A percentile compares a stretch with the other conserved stretches of the same genome.
phyloP scores from a whole-genome alignment of 225 moss, liverwort and hornwort species.

The Antitrichia curtipendula region DNA sequence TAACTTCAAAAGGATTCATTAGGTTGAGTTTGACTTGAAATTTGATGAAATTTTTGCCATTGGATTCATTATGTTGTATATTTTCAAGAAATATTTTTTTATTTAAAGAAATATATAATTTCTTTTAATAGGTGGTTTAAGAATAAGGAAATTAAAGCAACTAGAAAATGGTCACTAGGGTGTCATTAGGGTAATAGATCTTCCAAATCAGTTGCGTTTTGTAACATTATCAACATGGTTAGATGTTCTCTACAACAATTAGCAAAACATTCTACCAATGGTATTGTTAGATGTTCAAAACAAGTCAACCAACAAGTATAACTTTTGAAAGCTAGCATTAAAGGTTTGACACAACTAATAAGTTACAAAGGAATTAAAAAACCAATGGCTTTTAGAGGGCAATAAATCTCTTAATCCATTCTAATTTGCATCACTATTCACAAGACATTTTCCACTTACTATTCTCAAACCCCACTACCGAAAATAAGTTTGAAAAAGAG shows the following conservation, averaged over 20 bases:
- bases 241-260: not conserved
- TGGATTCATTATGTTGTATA: not conserved
- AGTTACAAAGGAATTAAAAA: not conserved
- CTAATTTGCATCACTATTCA: not conserved
- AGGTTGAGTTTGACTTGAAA: not conserved
- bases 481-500: not conserved
- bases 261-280: not conserved
- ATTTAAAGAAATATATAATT: not conserved
- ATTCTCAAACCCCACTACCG: rapidly evolving
- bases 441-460: not conserved
- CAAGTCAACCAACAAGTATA: not conserved
- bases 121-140: rapidly evolving
- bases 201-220: not conserved
- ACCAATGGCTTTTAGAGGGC: rapidly evolving
- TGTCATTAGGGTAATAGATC: not conserved
- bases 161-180: not conserved
- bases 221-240: not conserved
- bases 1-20: not conserved
- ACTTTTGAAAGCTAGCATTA: not conserved
- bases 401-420: not conserved
- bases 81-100: not conserved
- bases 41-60: not conserved
- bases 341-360: not conserved
- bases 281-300: not conserved
- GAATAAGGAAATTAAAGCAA: not conserved